Evolutionary conservation across 345 rosid species (phyloP), one percentile per base, ranked within the genome.

Genomic region (Salix arbutifolia): DNA sequence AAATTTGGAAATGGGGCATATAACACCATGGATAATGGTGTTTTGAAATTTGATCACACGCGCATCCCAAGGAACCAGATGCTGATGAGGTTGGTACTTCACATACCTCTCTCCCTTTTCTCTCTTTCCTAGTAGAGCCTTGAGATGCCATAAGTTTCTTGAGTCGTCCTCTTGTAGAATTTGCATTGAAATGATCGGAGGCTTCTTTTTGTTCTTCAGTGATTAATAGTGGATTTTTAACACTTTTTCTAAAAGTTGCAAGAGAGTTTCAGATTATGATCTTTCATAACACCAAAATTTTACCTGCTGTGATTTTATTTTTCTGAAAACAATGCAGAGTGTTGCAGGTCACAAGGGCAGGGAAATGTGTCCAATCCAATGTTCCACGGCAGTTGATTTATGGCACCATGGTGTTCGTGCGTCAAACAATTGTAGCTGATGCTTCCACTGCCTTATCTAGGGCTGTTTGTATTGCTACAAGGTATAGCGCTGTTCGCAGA

Each of bases 401-500:
- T 82, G 98, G 99, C 37, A 96, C 99, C 31, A 94, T 96, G 98
- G 99, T 96, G 58, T 90, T 6, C 81, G 97, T 94, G 75, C 90
- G 97, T n/a, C 95, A 96, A 84, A 82, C 85, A 71, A 96, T 96
- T 78, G 99, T 96, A 42, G 76, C 89, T 7, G 93, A 92, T 90
- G 97, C 98, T 52, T 96, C 99, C 19, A 17, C 21, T 83, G 97
- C 98, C 69, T 83, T 96, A 70, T 90, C 99, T 79, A 83, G 92
- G 65, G 97, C 98, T 72, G 97, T 94, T 84, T 92, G 98, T 76
- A 94, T 96, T 71, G 98, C 99, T 67, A 94, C 98, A 62, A 89
- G 99, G 80, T 96, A 96, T 76, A 96, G 98, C 75, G 93, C 91
- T 78, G 96, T 94, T 74, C 96, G 98, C 72, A 89, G 99, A 83